A percentile compares a stretch with the other conserved stretches of the same genome.
phyloP scores from a whole-genome alignment of 139 green algal species.

The Diplosphaera chodatii region DNA sequence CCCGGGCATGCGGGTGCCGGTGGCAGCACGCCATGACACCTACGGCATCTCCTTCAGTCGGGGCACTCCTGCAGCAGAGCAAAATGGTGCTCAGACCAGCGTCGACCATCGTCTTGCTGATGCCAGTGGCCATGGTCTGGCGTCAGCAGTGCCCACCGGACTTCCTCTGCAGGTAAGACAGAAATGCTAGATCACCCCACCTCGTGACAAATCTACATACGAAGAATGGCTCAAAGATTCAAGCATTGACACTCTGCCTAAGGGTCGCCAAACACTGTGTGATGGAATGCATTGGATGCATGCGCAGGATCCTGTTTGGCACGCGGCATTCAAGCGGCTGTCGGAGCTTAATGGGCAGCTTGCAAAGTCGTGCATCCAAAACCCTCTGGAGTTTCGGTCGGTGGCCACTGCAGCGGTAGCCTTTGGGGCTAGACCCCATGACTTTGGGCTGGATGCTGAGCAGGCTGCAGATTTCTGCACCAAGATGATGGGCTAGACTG shows the following conservation, averaged over 20 bases:
- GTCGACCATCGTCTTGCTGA: no score
- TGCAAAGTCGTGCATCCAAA: constrained; percentile 43
- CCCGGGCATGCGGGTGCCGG: constrained; percentile 21
- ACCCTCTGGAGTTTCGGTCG: constrained; percentile 51
- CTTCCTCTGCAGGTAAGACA: constrained; percentile 10
- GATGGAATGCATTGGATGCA: no score
- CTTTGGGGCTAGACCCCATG: constrained; percentile 45
- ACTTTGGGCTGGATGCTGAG: constrained; percentile 42
- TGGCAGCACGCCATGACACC: constrained; percentile 55
- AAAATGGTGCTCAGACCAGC: no score
- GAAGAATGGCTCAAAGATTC: no score
- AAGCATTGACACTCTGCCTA: no score
- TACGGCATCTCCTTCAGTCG: constrained; percentile 46
- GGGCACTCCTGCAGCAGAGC: not conserved
- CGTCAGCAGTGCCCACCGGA: not conserved
- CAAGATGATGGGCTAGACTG: constrained; percentile 33
- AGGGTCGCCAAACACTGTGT: no score
- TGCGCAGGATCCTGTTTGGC: constrained; percentile 32
- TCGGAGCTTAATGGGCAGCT: constrained; percentile 35
- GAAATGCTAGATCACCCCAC: not conserved
- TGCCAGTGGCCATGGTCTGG: no score
- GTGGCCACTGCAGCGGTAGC: constrained; percentile 40
- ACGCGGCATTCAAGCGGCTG: constrained; percentile 20
- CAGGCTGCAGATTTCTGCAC: constrained; percentile 45
- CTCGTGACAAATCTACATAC: no score